Percentiles rank a stretch among this genome's conserved stretches.
These are phyloP conservation scores for Phycomyces blakesleeanus DNA, from an alignment of 192 early-diverging fungal genomes.

Conservation along the genomic window DNA sequence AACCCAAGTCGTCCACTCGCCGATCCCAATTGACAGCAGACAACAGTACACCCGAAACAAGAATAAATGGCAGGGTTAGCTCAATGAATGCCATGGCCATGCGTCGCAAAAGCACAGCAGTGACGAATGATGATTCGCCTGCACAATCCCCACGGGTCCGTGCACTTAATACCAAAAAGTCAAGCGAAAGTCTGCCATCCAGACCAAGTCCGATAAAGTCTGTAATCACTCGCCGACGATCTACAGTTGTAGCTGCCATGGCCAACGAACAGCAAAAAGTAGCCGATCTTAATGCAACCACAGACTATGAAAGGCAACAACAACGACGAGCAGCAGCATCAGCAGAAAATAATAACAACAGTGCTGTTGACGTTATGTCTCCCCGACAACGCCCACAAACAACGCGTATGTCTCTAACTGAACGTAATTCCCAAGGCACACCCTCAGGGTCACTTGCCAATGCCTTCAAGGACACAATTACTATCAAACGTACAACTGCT, in stretches of 20 bases:
- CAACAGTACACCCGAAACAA: not conserved
- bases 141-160: constrained; percentile 5
- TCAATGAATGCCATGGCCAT: not conserved
- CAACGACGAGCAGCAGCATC: no score
- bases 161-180: constrained; percentile 15
- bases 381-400: no score
- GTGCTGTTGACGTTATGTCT: not conserved
- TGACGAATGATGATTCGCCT: not conserved
- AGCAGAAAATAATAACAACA: no score
- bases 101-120: not conserved
- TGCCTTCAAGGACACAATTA: no score
- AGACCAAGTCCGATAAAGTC: constrained; percentile 7
- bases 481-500: no score
- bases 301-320: not conserved
- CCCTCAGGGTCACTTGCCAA: no score
- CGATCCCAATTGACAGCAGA: not conserved
- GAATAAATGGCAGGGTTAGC: not conserved
- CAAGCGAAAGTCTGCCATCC: not conserved
- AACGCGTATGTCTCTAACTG: not conserved
- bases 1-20: not conserved
- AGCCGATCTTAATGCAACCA: not conserved
- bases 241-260: not conserved
- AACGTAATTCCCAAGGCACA: not conserved
- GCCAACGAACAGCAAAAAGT: not conserved
- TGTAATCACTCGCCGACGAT: not conserved